Evolutionary conservation across 495 filamentous ascomycete species (phyloP).

Genomic region (Pseudotulostoma volvatum): DNA sequence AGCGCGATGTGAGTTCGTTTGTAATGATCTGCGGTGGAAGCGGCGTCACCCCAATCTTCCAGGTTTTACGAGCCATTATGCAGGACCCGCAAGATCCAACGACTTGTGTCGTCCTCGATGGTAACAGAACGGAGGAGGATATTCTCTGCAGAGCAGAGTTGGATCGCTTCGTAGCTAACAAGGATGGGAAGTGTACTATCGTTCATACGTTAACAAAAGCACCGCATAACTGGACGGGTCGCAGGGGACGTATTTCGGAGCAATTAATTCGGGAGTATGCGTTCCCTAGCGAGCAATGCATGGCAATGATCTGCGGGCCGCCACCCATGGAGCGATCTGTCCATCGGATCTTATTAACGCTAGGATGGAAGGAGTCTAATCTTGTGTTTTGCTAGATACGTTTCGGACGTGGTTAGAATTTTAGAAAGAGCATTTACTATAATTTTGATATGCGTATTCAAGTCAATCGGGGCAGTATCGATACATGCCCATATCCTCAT

Average conservation of each 20-base stretch:
- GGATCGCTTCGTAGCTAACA: conserved; percentile 38
- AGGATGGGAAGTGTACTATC: conserved; percentile 42
- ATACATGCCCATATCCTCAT: background rate
- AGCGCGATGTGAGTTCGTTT: conserved; percentile 48
- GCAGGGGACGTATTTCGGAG: conserved; percentile 49
- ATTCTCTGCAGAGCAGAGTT: conserved; percentile 71
- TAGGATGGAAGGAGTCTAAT: conserved; percentile 69
- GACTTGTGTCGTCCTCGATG: conserved; percentile 57
- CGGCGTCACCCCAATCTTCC: conserved; percentile 85
- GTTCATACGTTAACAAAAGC: conserved; percentile 56
- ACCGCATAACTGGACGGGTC: conserved; percentile 49
- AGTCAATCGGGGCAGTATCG: no score
- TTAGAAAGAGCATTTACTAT: no score
- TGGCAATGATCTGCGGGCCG: conserved; percentile 79
- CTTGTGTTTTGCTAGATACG: conserved; percentile 59
- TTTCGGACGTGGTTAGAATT: no score
- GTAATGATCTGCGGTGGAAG: conserved; percentile 83
- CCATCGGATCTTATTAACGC: conserved; percentile 39
- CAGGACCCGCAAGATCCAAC: conserved; percentile 40
- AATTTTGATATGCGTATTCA: no score
- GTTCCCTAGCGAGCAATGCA: conserved; percentile 29
- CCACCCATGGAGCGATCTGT: conserved; percentile 58
- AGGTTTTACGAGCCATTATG: conserved; percentile 68
- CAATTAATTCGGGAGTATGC: conserved; percentile 47
- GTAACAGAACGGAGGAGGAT: conserved; percentile 67